Base-by-base conservation (phyloP, 305 asterid species). In the Fraxinus xanthoxyloides region DNA sequence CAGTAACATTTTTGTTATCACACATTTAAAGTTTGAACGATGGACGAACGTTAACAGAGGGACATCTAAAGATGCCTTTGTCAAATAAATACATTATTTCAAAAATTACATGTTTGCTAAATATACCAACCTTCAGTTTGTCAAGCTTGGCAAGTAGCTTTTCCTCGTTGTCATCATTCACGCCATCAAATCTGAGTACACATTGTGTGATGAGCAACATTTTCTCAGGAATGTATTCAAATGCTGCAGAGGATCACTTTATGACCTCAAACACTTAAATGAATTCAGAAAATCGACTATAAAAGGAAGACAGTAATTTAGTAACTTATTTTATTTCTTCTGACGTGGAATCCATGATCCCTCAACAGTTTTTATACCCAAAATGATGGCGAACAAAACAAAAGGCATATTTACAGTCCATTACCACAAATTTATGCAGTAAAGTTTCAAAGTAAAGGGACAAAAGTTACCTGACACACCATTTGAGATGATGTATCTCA, bases 401-500 rank as follows among this genome's bases (percentile, higher is more conserved):
- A 48, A 79, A 65, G 12, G 19, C 51, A 65, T 46, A 6, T 56
- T 56, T 56, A 56, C 67, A n/a, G 65, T 34, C 40, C 21, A 13
- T 28, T 36, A 51, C 79, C 21, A 65, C n/a, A 76, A 36, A 40
- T 77, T 69, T 28, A 12, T 23, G 61, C 21, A 34, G 79, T 19
- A 56, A 48, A 51, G 61, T 51, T 65, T 65, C 34, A 4, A 26
- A 65, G 8, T 9, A 63, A 13, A 28, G 30, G 72, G 67, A 72
- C 59, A 74, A 15, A 36, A 79, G 80, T 82, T 92, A 93, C 98
- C 90, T 90, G 83, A 91, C 89, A 81, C 90, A 90, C 98, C 99
- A 97, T 88, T 88, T 90, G 84, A 97, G 85, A 87, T 93, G 97
- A 85, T 97, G 97, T 79, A 92, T 91, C 83, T 86, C 80, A 85